Conservation (phyloP, 768 basidiomycete species). For the Tulasnella sp. region DNA sequence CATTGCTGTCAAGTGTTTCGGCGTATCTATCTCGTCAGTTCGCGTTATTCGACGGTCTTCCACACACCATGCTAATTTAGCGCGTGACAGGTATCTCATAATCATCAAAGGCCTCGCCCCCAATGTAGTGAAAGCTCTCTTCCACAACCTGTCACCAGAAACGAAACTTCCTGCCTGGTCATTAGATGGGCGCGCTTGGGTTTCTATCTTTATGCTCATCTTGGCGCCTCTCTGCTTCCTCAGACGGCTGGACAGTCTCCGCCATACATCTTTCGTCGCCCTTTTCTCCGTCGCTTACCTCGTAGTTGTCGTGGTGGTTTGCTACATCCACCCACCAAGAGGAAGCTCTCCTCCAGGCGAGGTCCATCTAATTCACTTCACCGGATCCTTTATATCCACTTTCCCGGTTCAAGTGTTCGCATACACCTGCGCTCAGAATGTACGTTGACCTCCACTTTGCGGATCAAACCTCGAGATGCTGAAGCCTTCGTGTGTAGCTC, state of each 20-base stretch:
- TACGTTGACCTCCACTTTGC: conserved; percentile 29
- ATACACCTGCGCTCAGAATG: conserved; percentile 89
- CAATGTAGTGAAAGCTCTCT: conserved; percentile 72
- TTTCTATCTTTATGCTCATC: conserved; percentile 61
- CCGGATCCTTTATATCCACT: conserved; percentile 64
- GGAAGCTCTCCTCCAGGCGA: conserved; percentile 55
- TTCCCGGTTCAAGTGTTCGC: conserved; percentile 93
- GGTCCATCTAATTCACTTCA: conserved; percentile 59
- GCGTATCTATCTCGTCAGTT: conserved; percentile 78
- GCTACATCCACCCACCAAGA: conserved; percentile 64
- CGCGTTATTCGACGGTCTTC: neutral
- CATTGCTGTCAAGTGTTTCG: conserved; percentile 93
- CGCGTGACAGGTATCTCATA: conserved; percentile 57
- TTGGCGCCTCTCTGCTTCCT: conserved; percentile 77
- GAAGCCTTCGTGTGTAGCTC: conserved; percentile 38
- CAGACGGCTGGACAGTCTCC: conserved; percentile 68
- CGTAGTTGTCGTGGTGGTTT: conserved; percentile 63
- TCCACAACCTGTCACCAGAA: conserved; percentile 60
- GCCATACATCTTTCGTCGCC: conserved; percentile 86
- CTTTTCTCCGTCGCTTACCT: conserved; percentile 80
- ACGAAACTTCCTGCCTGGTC: conserved; percentile 65
- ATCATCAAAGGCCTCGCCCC: conserved; percentile 92
- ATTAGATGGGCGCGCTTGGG: conserved; percentile 70
- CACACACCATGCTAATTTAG: neutral
- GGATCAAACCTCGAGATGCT: neutral